Evolutionary conservation across 768 basidiomycete species (phyloP), one percentile per base, ranked within the genome.

Genomic region (Rhizopogon vinicolor): DNA sequence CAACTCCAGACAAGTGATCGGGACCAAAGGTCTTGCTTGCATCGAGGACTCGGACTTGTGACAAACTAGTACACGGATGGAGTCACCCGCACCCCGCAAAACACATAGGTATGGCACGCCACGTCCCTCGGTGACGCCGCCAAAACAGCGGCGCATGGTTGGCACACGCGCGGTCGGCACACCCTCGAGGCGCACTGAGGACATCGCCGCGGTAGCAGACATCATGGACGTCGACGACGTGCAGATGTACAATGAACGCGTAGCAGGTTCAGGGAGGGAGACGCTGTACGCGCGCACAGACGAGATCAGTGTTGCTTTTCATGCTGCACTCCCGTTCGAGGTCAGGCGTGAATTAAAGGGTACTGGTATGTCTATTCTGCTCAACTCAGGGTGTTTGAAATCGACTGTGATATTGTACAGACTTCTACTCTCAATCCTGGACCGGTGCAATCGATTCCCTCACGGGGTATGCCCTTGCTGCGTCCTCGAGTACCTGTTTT

Each of bases 391-490:
- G 13, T 40, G 43, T 44, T 13, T 50, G 37, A 42, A 42, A 31
- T 31, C 14, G 9, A n/a, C 9, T 18, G n/a, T 35, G 29, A 18
- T 6, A 19, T 13, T 33, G 9, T 29, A 48, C 33, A 91, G 89
- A 90, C 61, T 88, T 90, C 64, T 80, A 80, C 60, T 73, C 77
- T 49, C 86, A 87, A 54, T 75, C 78, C 12, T 90, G 86, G 57
- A 79, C 82, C 3, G 90, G 89, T 44, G 81, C 79, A 46, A 83
- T 91, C 19, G 89, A 92, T 64, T 79, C 82, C 5, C 53, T 75
- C 46, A 89, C 89, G 8, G 88, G 88, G 7, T 91, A 87, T 65
- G 82, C 89, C 10, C 78, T 91, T 40, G 81, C 90, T 22, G 81
- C 83, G 16, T 90, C 89, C 25, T 71, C 75, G 7, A 80, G 82